Conservation (phyloP, 2,329 filamentous ascomycete genomes). For the Fusarium setosum region DNA sequence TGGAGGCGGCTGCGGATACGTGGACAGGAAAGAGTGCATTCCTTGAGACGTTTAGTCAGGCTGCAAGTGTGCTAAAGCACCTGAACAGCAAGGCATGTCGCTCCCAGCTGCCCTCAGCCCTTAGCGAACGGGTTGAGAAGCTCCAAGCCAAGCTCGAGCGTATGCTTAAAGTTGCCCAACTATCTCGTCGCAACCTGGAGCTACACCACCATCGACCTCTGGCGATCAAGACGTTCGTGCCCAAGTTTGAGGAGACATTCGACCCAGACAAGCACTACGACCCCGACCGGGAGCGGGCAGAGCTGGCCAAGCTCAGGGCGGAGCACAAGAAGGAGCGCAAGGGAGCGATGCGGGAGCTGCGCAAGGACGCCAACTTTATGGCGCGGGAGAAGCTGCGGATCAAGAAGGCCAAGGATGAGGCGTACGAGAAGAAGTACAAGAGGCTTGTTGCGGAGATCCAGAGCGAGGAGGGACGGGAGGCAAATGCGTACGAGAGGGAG, state of each 20-base stretch:
- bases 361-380: slow-evolving; percentile 96
- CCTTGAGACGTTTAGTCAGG: slow-evolving; percentile 80
- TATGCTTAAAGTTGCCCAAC: slow-evolving; percentile 70
- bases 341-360: slow-evolving; percentile 90
- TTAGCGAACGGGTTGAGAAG: slow-evolving; percentile 56
- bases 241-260: slow-evolving; percentile 96
- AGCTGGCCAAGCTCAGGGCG: slow-evolving; percentile 83
- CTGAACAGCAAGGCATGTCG: slow-evolving; percentile 66
- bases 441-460: slow-evolving; percentile 94
- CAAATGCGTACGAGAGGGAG: slow-evolving; percentile 90
- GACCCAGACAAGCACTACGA: slow-evolving; percentile 98
- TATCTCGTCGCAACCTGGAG: slow-evolving; percentile 80
- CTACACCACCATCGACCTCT: slow-evolving; percentile 91
- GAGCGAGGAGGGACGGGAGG: slow-evolving; percentile 87
- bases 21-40: slow-evolving; percentile 83
- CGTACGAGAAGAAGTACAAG: slow-evolving; percentile 97
- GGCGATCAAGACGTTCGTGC: slow-evolving; percentile 87
- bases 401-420: slow-evolving; percentile 93
- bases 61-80: slow-evolving; percentile 67
- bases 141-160: slow-evolving; percentile 59
- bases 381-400: slow-evolving; percentile 88
- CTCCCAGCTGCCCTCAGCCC: slow-evolving; percentile 59
- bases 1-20: slow-evolving; percentile 75
- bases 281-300: slow-evolving; percentile 88
- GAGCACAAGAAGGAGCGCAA: slow-evolving; percentile 97